Conservation (phyloP, 129 eudicot species). For the Kitagawia praeruptora region DNA sequence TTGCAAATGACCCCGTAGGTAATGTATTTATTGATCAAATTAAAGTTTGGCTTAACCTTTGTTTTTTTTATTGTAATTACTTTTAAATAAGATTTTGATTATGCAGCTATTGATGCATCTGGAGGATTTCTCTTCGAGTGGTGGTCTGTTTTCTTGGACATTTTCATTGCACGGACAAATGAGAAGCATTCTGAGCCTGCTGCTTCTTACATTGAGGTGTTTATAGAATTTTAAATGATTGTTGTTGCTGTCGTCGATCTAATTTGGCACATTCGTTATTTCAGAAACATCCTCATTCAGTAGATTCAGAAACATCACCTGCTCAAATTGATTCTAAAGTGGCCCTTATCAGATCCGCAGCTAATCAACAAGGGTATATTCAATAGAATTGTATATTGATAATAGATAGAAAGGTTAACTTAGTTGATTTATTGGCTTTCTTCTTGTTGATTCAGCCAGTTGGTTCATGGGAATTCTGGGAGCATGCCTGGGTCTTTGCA, state of each 20-base stretch:
- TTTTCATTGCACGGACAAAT: slow-evolving; percentile 90
- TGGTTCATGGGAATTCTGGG: slow-evolving; percentile 74
- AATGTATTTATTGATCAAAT: slow-evolving; percentile 17
- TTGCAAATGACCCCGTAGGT: slow-evolving; percentile 98
- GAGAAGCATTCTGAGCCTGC: slow-evolving; percentile 98
- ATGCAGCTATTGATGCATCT: slow-evolving; percentile 96
- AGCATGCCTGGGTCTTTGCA: slow-evolving; percentile 76
- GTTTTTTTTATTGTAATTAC: neutral
- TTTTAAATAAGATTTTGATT: neutral
- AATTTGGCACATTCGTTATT: neutral
- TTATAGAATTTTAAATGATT: neutral
- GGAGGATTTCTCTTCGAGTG: slow-evolving; percentile 98
- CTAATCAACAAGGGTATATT: slow-evolving; percentile 82
- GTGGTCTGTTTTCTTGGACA: slow-evolving; percentile 99
- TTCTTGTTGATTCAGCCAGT: slow-evolving; percentile 60
- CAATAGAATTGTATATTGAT: slow-evolving; percentile 1
- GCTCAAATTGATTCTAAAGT: slow-evolving; percentile 75
- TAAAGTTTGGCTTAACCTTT: neutral
- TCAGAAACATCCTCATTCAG: slow-evolving; percentile 61
- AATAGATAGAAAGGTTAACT: slow-evolving; percentile 5
- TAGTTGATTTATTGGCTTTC: slow-evolving; percentile 12
- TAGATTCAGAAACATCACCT: slow-evolving; percentile 66
- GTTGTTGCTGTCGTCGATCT: neutral
- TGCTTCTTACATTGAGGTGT: slow-evolving; percentile 94
- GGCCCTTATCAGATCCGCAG: slow-evolving; percentile 77